A percentile compares a stretch with the other conserved stretches of the same genome.
phyloP scores from a whole-genome alignment of 768 basidiomycete species.

The Hygrophorus russula region DNA sequence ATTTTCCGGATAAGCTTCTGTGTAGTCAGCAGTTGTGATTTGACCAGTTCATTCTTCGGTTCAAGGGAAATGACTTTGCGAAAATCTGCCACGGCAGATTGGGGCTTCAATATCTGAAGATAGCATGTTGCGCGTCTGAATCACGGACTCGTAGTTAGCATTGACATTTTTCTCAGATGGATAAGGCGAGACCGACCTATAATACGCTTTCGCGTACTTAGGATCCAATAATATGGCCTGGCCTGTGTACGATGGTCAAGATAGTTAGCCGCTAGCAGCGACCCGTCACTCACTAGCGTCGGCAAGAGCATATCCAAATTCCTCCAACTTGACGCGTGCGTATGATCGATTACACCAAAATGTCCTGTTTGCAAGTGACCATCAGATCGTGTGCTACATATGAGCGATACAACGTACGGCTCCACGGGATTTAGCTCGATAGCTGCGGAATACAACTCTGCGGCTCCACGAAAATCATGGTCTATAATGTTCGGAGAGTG shows the following conservation, averaged over 20 bases:
- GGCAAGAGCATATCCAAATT: slow-evolving; percentile 83
- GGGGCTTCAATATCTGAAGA: slow-evolving; percentile 82
- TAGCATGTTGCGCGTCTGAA: slow-evolving; percentile 79
- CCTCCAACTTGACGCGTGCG: slow-evolving; percentile 83
- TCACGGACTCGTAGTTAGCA: slow-evolving; percentile 4
- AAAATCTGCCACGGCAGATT: slow-evolving; percentile 79
- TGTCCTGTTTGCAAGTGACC: slow-evolving; percentile 24
- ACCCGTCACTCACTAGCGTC: slow-evolving; percentile 62
- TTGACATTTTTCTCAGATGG: background rate
- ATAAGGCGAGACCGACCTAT: slow-evolving; percentile 38
- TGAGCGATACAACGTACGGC: slow-evolving; percentile 17
- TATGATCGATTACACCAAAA: slow-evolving; percentile 94
- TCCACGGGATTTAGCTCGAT: slow-evolving; percentile 84
- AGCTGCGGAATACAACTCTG: slow-evolving; percentile 71
- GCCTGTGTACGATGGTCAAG: slow-evolving; percentile 32
- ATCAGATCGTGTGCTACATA: too few relatives aligned
- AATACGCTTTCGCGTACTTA: slow-evolving; percentile 84
- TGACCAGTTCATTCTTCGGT: slow-evolving; percentile 74
- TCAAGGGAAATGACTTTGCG: slow-evolving; percentile 76
- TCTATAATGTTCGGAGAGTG: slow-evolving; percentile 19
- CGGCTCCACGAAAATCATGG: slow-evolving; percentile 70
- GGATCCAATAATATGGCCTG: slow-evolving; percentile 84
- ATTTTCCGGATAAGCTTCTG: slow-evolving; percentile 85
- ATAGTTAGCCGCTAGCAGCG: background rate
- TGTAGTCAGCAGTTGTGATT: slow-evolving; percentile 73